Percentiles rank a stretch among this genome's conserved stretches.
Conservation (phyloP, 1,139 yeast species). For the Yamadazyma mexicana region DNA sequence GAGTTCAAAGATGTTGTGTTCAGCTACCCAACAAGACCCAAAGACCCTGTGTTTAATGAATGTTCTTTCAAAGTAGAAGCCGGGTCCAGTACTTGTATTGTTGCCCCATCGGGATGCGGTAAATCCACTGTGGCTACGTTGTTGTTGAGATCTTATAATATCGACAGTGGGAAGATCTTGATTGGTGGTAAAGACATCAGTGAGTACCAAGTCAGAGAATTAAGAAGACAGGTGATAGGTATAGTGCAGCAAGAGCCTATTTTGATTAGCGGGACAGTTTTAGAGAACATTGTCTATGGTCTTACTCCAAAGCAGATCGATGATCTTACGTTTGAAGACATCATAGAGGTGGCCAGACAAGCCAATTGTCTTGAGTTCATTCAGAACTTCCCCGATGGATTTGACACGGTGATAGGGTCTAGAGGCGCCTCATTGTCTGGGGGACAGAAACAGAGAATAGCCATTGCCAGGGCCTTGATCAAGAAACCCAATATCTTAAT, state of each 20-base stretch:
- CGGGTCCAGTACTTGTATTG: conserved; percentile 83
- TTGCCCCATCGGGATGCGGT: conserved; percentile 92
- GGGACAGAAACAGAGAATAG: conserved; percentile 89
- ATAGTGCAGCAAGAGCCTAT: conserved; percentile 90
- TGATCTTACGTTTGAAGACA: conserved; percentile 40
- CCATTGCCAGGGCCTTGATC: conserved; percentile 79
- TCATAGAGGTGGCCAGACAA: conserved; percentile 43
- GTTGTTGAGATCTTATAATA: conserved; percentile 66
- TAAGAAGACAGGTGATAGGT: conserved; percentile 69
- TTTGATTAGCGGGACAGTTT: conserved; percentile 72
- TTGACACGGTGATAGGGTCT: conserved; percentile 54
- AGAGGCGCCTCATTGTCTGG: conserved; percentile 69
- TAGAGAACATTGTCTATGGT: conserved; percentile 80
- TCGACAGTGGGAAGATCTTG: conserved; percentile 55
- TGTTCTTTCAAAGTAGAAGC: conserved; percentile 60
- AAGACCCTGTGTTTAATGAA: conserved; percentile 65
- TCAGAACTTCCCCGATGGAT: conserved; percentile 49
- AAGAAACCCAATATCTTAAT: conserved; percentile 62
- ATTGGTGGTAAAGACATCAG: conserved; percentile 68
- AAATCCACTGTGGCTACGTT: conserved; percentile 82
- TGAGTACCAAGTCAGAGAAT: conserved; percentile 67
- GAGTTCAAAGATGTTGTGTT: conserved; percentile 68
- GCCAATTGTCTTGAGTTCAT: conserved; percentile 61
- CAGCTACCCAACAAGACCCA: conserved; percentile 87
- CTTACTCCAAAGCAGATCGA: conserved; percentile 53